Percentiles rank a stretch among this genome's conserved stretches.
Conservation (phyloP, 345 rosid species). For the Chamaenerion angustifolium region DNA sequence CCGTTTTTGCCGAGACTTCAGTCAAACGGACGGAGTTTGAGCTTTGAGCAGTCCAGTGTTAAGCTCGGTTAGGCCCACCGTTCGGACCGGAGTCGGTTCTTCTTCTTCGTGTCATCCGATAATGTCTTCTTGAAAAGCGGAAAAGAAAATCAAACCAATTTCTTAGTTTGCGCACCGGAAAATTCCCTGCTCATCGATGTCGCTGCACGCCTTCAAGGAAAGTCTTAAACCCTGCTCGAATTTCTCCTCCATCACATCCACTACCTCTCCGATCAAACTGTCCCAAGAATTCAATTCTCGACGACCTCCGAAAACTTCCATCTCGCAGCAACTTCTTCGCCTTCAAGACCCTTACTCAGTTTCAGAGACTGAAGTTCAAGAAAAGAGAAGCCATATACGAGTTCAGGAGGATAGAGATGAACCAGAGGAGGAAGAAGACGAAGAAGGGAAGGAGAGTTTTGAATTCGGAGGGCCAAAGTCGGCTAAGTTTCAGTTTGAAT, state of each 20-base stretch:
- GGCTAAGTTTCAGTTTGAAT: constrained; percentile 48
- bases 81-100: too few relatives aligned
- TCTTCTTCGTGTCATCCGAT: too few relatives aligned
- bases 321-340: constrained; percentile 63
- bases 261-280: constrained; percentile 17
- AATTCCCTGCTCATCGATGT: constrained; percentile 15
- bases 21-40: too few relatives aligned
- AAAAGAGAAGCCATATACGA: constrained; percentile 7
- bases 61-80: too few relatives aligned
- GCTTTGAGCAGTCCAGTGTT: too few relatives aligned
- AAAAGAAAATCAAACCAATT: too few relatives aligned
- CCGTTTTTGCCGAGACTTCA: too few relatives aligned
- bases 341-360: constrained; percentile 41
- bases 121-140: too few relatives aligned
- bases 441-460: constrained; percentile 13
- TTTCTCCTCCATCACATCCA: constrained; percentile 9
- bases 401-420: constrained; percentile 6
- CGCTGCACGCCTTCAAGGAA: constrained; percentile 47
- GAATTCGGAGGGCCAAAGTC: constrained; percentile 47
- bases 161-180: too few relatives aligned
- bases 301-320: constrained; percentile 80
- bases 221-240: constrained; percentile 53
- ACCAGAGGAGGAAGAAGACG: constrained; percentile 1
- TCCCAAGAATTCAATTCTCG: constrained; percentile 35
- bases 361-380: constrained; percentile 7